Evolutionary conservation across 768 basidiomycete genomes (phyloP).

Genomic region (Termitomyces sp.): DNA sequence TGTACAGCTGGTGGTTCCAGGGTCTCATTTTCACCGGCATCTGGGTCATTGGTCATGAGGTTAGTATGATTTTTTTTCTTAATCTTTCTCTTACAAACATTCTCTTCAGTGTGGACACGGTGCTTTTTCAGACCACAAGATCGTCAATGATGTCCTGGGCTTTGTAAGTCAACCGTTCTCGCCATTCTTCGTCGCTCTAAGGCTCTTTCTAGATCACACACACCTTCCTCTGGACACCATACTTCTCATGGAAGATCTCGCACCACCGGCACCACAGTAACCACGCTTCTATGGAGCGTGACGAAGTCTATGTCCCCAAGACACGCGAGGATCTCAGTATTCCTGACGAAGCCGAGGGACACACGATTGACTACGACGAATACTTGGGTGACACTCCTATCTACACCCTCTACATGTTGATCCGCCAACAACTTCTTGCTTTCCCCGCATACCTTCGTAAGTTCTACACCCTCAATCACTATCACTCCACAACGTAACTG

Average conservation of each 20-base stretch:
- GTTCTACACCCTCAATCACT: not conserved
- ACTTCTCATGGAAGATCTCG: conserved; percentile 2
- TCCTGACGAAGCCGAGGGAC: not conserved
- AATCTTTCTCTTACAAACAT: not conserved
- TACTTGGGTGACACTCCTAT: not conserved
- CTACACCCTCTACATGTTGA: conserved; percentile 3
- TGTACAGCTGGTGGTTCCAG: not conserved
- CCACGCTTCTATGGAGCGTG: conserved; percentile 1
- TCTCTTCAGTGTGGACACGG: not conserved
- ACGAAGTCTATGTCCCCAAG: not conserved
- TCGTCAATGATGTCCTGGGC: not conserved
- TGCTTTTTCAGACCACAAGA: conserved; percentile 1
- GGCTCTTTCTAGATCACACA: not conserved
- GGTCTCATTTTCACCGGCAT: conserved; percentile 3
- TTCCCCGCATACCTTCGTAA: conserved; percentile 3
- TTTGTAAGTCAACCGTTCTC: not conserved
- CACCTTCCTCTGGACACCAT: conserved; percentile 3
- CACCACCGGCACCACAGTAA: conserved; percentile 1
- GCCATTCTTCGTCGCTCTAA: not conserved
- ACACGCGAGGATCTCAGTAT: conserved; percentile 1
- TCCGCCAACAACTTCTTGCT: conserved; percentile 1
- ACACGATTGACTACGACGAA: not conserved
- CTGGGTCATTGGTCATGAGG: conserved; percentile 3
- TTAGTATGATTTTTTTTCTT: not conserved
- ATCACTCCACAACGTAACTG: not conserved